Base-by-base conservation (phyloP, 768 basidiomycete genomes). In the Phallus indusiatus region DNA sequence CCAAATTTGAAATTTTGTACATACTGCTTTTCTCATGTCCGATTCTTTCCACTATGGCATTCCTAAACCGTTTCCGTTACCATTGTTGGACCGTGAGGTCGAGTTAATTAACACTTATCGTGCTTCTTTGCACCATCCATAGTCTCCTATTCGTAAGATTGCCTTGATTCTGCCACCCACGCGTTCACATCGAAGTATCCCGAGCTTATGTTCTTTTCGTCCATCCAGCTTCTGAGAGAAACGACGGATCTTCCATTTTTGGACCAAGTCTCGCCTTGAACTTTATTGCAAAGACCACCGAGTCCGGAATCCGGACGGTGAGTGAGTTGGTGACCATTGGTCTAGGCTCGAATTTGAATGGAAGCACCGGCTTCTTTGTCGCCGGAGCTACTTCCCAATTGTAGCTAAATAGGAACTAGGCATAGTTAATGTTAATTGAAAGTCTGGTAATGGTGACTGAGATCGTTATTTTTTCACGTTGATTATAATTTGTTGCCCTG, bases 121-220 rank as follows among this genome's bases (percentile, higher is more conserved):
- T 90, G 90, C 64, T 85, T 78, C 75, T 90, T 90, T 76, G 81
- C 87, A 20, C 79, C 80, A 16, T 75, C 77, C n/a, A 66, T 78
- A 51, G 72, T 81, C 17, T 78, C 82, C 56, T 76, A 75, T 18
- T 33, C 53, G 47, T 67, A 63, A 33, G 77, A 69, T 53, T 75
- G 69, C 24, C 81, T 87, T 2, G 88, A 76, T 28, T 90, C 81
- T 55, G 79, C 63, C 70, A 91, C 85, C 90, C 90, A 93, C 51
- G 78, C 78, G n/a, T 76, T 77, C 20, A 90, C 84, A 63, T 93
- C 90, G 62, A 93, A 93, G 71, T 90, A 93, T 65, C 89, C 87
- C 67, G 85, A 80, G 75, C 86, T 90, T 90, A 92, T 92, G 47
- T 90, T 80, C 69, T 84, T 83, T 66, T 83, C 84, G 5, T 90